Evolutionary conservation across 139 green algal species (phyloP).

Genomic region (Auxenochlorella pyrenoidosa): DNA sequence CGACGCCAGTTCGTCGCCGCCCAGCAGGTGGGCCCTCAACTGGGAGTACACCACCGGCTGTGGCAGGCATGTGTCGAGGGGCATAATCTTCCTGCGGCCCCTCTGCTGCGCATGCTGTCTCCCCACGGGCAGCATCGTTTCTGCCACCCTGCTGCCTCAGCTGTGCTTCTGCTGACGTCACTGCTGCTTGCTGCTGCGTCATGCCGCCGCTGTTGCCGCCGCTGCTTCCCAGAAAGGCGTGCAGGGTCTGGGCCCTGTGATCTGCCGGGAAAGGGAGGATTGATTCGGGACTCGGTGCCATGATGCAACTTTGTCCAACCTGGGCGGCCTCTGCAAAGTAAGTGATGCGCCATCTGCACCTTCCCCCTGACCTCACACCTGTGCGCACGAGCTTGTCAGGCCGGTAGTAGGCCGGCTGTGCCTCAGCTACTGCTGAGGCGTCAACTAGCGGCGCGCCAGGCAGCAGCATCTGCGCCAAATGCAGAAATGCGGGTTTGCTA

Average conservation of each 20-base stretch:
- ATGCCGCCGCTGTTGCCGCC: neutral
- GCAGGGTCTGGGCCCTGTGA: slow-evolving; percentile 64
- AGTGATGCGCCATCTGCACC: neutral
- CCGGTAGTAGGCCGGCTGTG: slow-evolving; percentile 20
- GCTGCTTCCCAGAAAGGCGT: slow-evolving; percentile 68
- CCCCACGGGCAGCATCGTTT: neutral
- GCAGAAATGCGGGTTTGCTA: neutral
- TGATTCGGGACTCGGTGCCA: too few species aligned
- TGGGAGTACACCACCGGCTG: neutral
- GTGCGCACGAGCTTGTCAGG: slow-evolving; percentile 76
- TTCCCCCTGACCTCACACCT: neutral
- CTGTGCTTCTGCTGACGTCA: neutral
- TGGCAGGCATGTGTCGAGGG: neutral
- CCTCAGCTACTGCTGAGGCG: neutral
- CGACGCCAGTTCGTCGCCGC: too few species aligned
- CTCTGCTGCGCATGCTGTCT: neutral
- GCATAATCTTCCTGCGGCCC: neutral
- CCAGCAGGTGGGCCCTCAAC: neutral
- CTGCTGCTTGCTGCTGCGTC: neutral
- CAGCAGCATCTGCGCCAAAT: slow-evolving; percentile 53
- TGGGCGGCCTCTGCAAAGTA: too few species aligned
- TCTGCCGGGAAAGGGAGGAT: slow-evolving; percentile 51
- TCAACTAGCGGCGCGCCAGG: slow-evolving; percentile 44
- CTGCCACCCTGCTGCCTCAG: neutral
- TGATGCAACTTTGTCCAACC: too few species aligned